Conservation (phyloP, 2,329 filamentous ascomycete species). For the Aspergillus sp. region DNA sequence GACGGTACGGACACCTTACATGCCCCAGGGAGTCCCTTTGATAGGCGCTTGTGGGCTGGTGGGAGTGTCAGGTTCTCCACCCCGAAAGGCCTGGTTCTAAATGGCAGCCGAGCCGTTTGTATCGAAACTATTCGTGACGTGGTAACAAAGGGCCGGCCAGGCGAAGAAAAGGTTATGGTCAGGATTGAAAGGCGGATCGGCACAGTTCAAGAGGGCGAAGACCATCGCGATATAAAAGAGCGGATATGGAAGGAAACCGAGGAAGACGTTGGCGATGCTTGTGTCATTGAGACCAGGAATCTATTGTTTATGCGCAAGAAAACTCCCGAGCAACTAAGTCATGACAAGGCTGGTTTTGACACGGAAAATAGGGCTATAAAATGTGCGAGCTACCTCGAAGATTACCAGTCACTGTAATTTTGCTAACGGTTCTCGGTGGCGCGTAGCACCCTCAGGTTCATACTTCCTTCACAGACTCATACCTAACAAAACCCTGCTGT, state of each 20-base stretch:
- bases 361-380: conserved; percentile 34
- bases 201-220: conserved; percentile 39
- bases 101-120: conserved; percentile 45
- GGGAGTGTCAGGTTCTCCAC: conserved; percentile 64
- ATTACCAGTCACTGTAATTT: conserved; percentile 6
- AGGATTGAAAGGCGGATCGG: conserved; percentile 58
- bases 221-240: conserved; percentile 36
- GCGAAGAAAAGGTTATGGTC: conserved; percentile 62
- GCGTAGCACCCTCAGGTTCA: conserved; percentile 51
- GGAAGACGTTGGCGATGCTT: conserved; percentile 44
- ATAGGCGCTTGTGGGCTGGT: conserved; percentile 84
- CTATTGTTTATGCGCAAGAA: conserved; percentile 64
- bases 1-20: conserved; percentile 87
- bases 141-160: conserved; percentile 51
- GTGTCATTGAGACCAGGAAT: conserved; percentile 60
- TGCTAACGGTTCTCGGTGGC: conserved; percentile 22
- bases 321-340: conserved; percentile 37
- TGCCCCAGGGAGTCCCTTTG: conserved; percentile 70
- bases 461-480: conserved; percentile 61
- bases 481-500: conserved; percentile 72
- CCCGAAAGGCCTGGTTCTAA: conserved; percentile 29
- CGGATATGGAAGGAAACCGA: conserved; percentile 49
- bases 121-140: conserved; percentile 53
- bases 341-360: conserved; percentile 27
- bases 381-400: conserved; percentile 31